Base-by-base conservation (phyloP, 108 stramenopile species). In the Cyclotella sp. region DNA sequence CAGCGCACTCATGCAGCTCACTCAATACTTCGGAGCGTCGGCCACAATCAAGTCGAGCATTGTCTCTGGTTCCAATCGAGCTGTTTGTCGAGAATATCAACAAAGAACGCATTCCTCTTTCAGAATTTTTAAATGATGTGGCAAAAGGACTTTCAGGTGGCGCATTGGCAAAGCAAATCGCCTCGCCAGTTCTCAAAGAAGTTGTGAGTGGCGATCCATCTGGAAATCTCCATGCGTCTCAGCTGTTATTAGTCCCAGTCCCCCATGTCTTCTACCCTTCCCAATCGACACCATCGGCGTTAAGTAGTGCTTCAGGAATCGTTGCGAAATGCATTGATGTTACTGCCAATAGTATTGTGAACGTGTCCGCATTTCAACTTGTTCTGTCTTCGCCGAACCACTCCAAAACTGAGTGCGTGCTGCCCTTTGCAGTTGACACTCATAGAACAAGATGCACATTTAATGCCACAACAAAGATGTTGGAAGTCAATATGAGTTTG, bases 381-480 rank as follows among this genome's bases (percentile, higher is more conserved):
- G 24, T 51, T 3, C 27, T 79, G 12, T 73, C 79, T 0, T 54
- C 26, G 16, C 13, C 16, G 11, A 45, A 46, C 22, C 51, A 62
- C 46, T 62, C 69, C 28, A 71, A 70, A 46, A 78, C 77, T 0
- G 77, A 79, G 43, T 79, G 79, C 39, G 66, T 79, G 18, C 39
- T 79, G 16, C 79, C 79, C 27, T 79, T 79, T 65, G 59, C 72
- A 13, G 69, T 79, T 2, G 79, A 79, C 49, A 27, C 73, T 6
- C 69, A 74, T 39, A 51, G 29, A 58, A 26, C 53, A 21, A 49
- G 15, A 2, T 58, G 62, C 63, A 54, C 53, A 49, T 64, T 51
- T 64, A 62, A 69, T 39, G 21, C 39, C 14, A 26, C 24, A 15
- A 70, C 43, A 29, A 59, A 61, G 11, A 63, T 6, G 21, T 27